Evolutionary conservation across 106 monocot species (phyloP).

Genomic region (Ottelia alismoides): DNA sequence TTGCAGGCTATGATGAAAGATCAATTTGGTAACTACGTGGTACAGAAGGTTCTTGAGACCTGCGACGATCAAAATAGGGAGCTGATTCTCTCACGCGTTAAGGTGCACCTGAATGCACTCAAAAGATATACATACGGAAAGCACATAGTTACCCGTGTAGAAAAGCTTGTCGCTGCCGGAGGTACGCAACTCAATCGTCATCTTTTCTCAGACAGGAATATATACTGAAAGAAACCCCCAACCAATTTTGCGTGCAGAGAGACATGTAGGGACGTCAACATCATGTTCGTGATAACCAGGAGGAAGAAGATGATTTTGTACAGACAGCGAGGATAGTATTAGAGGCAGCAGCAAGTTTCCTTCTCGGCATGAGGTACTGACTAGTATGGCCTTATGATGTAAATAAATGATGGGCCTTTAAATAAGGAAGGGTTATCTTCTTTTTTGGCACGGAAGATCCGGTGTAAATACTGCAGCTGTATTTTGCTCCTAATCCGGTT

Average conservation of each 20-base stretch:
- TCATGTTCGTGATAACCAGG: not conserved
- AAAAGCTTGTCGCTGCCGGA: slow-evolving; percentile 14
- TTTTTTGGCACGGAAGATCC: too few relatives aligned
- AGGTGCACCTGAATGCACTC: slow-evolving; percentile 10
- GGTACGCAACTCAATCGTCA: too few relatives aligned
- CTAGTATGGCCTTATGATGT: slow-evolving; percentile 1
- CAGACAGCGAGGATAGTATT: not conserved
- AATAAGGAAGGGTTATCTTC: too few relatives aligned
- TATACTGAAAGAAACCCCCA: too few relatives aligned
- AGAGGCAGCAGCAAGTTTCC: too few relatives aligned
- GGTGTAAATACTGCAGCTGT: too few relatives aligned
- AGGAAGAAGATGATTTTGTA: slow-evolving; percentile 3
- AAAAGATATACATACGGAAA: slow-evolving; percentile 20
- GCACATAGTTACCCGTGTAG: slow-evolving; percentile 21
- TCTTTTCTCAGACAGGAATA: too few relatives aligned
- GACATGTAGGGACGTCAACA: slow-evolving; percentile 4
- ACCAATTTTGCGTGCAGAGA: slow-evolving; percentile 17
- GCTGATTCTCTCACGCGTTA: slow-evolving; percentile 17
- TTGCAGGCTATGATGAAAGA: slow-evolving; percentile 25
- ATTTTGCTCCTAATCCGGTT: too few relatives aligned
- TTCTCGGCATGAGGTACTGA: too few relatives aligned
- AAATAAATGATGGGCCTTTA: slow-evolving; percentile 8
- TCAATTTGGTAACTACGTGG: slow-evolving; percentile 22
- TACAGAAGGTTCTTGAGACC: slow-evolving; percentile 21
- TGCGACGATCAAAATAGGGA: slow-evolving; percentile 22